A percentile compares a stretch with the other conserved stretches of the same genome.
phyloP scores from a whole-genome alignment of 2,329 filamentous ascomycete genomes.

The Aspergillus luchuensis region DNA sequence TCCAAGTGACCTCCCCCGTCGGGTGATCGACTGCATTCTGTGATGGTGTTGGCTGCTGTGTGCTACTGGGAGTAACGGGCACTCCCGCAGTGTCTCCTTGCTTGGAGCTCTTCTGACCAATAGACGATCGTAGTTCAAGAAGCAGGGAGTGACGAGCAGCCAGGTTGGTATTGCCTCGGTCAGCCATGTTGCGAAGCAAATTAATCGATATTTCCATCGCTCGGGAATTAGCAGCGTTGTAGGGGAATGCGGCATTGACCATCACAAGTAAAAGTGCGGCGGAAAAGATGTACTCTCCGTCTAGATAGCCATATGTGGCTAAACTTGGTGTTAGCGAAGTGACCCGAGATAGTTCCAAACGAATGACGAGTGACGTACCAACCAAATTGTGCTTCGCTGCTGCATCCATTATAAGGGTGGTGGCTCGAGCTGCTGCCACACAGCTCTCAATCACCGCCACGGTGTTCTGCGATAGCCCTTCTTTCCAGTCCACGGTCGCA shows the following conservation, averaged over 20 bases:
- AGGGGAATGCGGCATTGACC: slow-evolving; percentile 57
- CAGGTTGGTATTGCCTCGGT: slow-evolving; percentile 56
- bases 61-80: slow-evolving; percentile 21
- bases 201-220: slow-evolving; percentile 52
- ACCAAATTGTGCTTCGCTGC: slow-evolving; percentile 55
- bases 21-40: slow-evolving; percentile 5
- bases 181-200: slow-evolving; percentile 54
- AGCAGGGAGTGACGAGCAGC: slow-evolving; percentile 43
- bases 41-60: slow-evolving; percentile 16
- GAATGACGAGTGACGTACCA: slow-evolving; percentile 37
- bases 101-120: slow-evolving; percentile 25
- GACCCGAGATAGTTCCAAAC: fast-evolving
- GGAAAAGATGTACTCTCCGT: slow-evolving; percentile 59
- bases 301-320: slow-evolving; percentile 61
- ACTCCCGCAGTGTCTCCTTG: slow-evolving; percentile 4
- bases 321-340: background rate
- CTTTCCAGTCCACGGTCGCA: slow-evolving; percentile 49
- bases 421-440: slow-evolving; percentile 53
- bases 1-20: slow-evolving; percentile 20
- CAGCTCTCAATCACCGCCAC: slow-evolving; percentile 57
- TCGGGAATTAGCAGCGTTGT: slow-evolving; percentile 43
- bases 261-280: slow-evolving; percentile 58
- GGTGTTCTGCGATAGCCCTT: slow-evolving; percentile 52
- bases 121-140: slow-evolving; percentile 37
- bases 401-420: slow-evolving; percentile 52